Evolutionary conservation across 1,284 basidiomycete species (phyloP).

Genomic region (Cutaneotrichosporon sp.): DNA sequence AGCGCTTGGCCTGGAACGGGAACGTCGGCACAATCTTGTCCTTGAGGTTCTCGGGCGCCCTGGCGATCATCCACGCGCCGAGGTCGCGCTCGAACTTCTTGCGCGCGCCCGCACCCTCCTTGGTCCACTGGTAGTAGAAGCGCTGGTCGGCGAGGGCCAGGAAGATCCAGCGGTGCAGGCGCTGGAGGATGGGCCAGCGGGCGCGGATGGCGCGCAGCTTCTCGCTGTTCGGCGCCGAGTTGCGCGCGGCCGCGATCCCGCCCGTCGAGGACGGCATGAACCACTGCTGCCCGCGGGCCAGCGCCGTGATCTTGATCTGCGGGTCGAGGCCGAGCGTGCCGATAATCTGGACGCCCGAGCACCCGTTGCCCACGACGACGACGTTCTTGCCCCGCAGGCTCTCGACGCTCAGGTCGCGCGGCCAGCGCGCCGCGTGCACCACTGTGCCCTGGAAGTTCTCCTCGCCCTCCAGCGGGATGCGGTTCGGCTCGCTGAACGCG

Average conservation of each 20-base stretch:
- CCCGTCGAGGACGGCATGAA: constrained; percentile 18
- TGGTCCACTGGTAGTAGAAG: constrained; percentile 20
- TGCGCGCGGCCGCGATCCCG: constrained; percentile 14
- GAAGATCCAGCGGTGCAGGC: constrained; percentile 17
- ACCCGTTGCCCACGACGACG: constrained; percentile 27
- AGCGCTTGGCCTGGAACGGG: constrained; percentile 22
- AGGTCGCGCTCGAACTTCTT: constrained; percentile 18
- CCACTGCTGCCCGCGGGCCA: constrained; percentile 26
- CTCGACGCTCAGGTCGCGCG: constrained; percentile 23
- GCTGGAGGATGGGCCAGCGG: constrained; percentile 19
- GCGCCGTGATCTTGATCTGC: constrained; percentile 23
- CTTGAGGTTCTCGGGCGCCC: constrained; percentile 22
- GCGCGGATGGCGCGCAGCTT: constrained; percentile 11
- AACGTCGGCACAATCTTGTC: constrained; percentile 22
- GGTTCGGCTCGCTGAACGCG: constrained; percentile 20
- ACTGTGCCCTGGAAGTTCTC: constrained; percentile 30
- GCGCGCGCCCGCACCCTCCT: constrained; percentile 19
- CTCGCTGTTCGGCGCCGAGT: constrained; percentile 19
- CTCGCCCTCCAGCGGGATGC: constrained; percentile 22
- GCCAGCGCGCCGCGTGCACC: constrained; percentile 35
- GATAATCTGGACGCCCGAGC: constrained; percentile 24
- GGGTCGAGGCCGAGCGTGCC: constrained; percentile 26
- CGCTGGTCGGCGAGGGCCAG: constrained; percentile 15
- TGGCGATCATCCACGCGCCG: constrained; percentile 17
- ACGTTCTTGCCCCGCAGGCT: constrained; percentile 25